Evolutionary conservation across 1,284 basidiomycete genomes (phyloP).

Genomic region (Pascua guehoae): DNA sequence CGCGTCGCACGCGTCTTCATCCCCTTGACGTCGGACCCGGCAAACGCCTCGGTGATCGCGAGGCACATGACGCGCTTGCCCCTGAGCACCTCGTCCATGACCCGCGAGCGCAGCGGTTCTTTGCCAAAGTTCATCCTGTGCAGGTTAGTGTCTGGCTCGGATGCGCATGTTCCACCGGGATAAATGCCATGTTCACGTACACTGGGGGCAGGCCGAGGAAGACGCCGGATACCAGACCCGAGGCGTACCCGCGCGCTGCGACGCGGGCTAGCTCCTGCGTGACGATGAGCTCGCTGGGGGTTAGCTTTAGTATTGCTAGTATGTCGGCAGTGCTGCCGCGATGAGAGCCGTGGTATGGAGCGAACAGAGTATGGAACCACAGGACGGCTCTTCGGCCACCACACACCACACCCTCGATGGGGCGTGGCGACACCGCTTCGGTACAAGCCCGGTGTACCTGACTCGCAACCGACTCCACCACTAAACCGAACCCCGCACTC

Average conservation of each 20-base stretch:
- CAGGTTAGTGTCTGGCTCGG: no score
- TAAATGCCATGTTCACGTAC: no score
- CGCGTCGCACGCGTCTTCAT: conserved; percentile 76
- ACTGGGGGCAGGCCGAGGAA: conserved; percentile 69
- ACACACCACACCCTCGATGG: no score
- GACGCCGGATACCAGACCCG: conserved; percentile 69
- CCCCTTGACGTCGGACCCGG: conserved; percentile 84
- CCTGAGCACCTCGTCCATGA: conserved; percentile 74
- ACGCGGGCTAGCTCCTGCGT: conserved; percentile 78
- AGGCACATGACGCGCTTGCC: conserved; percentile 67
- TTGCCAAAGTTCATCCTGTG: conserved; percentile 54
- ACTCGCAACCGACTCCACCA: no score
- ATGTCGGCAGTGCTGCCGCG: no score
- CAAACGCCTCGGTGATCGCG: conserved; percentile 83
- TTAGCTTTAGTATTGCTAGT: not conserved
- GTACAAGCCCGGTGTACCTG: no score
- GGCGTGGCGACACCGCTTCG: no score
- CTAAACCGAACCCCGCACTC: conserved; percentile 2
- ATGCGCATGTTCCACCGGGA: not conserved
- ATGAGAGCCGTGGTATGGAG: no score
- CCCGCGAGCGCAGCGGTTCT: conserved; percentile 55
- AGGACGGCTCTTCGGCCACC: no score
- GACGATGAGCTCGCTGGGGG: conserved; percentile 62
- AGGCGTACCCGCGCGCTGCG: conserved; percentile 77
- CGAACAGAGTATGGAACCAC: no score